These are phyloP conservation scores for Ceratonia siliqua DNA, from an alignment of 306 rosid genomes.

Conservation along the genomic window DNA sequence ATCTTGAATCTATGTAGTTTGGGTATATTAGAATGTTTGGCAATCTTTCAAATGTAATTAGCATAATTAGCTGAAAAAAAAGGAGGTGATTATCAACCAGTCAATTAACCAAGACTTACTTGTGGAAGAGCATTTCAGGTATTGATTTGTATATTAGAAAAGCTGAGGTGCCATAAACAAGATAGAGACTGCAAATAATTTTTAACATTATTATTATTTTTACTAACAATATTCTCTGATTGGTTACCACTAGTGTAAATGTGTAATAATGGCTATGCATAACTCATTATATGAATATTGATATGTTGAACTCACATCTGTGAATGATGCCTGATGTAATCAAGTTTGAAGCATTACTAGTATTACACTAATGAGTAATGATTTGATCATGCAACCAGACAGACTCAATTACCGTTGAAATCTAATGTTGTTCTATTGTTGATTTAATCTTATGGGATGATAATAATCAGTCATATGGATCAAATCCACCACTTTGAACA, in stretches of 20 bases:
- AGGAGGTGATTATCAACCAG: slow-evolving; percentile 8
- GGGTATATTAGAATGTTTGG: slow-evolving; percentile 21
- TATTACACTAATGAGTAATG: slow-evolving; percentile 7
- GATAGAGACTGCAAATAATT: slow-evolving; percentile 10
- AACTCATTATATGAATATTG: background rate
- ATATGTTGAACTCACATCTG: slow-evolving; percentile 1
- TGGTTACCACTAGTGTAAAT: background rate
- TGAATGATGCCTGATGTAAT: slow-evolving; percentile 11
- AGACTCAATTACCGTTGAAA: slow-evolving; percentile 15
- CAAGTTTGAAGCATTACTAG: background rate
- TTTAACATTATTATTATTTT: background rate
- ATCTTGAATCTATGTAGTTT: background rate
- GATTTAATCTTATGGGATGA: background rate
- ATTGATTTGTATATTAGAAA: slow-evolving; percentile 1
- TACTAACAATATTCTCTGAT: slow-evolving; percentile 11
- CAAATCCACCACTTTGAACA: background rate
- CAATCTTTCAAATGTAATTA: slow-evolving; percentile 8
- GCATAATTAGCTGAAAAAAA: background rate
- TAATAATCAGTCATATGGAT: background rate
- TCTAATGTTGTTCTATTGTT: background rate
- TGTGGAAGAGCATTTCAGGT: background rate
- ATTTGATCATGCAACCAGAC: slow-evolving; percentile 13
- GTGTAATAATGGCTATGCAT: slow-evolving; percentile 22
- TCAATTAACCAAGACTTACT: slow-evolving; percentile 11
- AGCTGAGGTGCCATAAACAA: slow-evolving; percentile 13